These are phyloP conservation scores for Wickerhamiella domercqiae DNA, from an alignment of 805 yeast genomes.

Conservation along the genomic window DNA sequence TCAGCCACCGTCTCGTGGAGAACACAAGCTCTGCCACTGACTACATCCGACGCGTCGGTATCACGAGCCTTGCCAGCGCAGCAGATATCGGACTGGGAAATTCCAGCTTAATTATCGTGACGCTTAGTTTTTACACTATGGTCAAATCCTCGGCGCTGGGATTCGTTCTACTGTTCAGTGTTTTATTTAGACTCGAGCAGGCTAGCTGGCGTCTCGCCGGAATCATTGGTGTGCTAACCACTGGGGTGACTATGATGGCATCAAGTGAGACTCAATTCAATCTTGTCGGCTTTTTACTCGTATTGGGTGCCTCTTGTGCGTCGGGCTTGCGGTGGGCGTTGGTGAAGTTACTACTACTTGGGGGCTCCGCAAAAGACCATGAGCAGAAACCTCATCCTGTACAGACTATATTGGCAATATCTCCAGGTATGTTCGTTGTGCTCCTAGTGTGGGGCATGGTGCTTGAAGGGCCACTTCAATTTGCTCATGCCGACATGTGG, in stretches of 20 bases:
- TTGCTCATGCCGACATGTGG: slow-evolving; percentile 50
- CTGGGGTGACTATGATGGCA: slow-evolving; percentile 83
- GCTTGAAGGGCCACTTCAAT: slow-evolving; percentile 51
- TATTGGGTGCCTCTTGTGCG: slow-evolving; percentile 60
- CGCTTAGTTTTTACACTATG: slow-evolving; percentile 81
- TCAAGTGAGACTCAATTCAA: slow-evolving; percentile 26
- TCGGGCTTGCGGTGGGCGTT: slow-evolving; percentile 93
- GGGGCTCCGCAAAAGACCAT: slow-evolving; percentile 8
- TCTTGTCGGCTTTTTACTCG: slow-evolving; percentile 53
- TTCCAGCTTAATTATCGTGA: slow-evolving; percentile 60
- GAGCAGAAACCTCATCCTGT: slow-evolving; percentile 40
- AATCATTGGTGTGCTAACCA: slow-evolving; percentile 65
- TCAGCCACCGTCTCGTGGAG: slow-evolving; percentile 3
- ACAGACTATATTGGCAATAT: slow-evolving; percentile 62
- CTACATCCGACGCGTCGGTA: slow-evolving; percentile 32
- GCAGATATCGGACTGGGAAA: slow-evolving; percentile 93
- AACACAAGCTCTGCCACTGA: slow-evolving; percentile 14
- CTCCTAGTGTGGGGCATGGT: slow-evolving; percentile 47
- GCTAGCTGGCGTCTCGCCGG: slow-evolving; percentile 51
- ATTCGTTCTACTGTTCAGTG: slow-evolving; percentile 80
- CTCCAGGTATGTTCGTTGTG: slow-evolving; percentile 66
- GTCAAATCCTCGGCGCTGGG: slow-evolving; percentile 77
- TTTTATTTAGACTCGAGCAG: slow-evolving; percentile 61
- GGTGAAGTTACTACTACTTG: slow-evolving; percentile 65
- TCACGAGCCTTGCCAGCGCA: slow-evolving; percentile 77